phyloP scores from a whole-genome alignment of 2,329 filamentous ascomycete species.

The Amylocarpus encephaloides region DNA sequence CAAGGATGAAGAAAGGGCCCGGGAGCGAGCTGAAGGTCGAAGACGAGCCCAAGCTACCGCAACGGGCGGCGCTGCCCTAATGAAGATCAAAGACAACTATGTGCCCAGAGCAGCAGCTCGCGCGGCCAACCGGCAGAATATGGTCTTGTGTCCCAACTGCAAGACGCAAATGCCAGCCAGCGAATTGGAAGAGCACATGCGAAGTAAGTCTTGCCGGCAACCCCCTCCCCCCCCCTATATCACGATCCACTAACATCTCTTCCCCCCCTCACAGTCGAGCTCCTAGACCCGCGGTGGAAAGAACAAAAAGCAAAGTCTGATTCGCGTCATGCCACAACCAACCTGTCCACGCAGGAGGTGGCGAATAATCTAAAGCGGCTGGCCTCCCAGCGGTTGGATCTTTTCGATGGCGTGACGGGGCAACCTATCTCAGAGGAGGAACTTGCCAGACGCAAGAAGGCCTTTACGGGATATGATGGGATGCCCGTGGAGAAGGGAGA shows the following conservation, averaged over 20 bases:
- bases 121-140: constrained; percentile 57
- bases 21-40: constrained; percentile 54
- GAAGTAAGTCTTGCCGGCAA: constrained; percentile 51
- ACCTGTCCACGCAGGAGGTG: constrained; percentile 78
- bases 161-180: constrained; percentile 80
- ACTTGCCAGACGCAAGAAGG: constrained; percentile 70
- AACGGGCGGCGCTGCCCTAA: constrained; percentile 58
- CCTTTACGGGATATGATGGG: constrained; percentile 63
- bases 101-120: constrained; percentile 75
- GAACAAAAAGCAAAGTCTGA: constrained; percentile 90
- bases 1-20: constrained; percentile 57
- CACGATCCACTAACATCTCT: constrained; percentile 14
- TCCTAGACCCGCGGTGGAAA: constrained; percentile 91
- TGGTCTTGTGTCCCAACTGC: constrained; percentile 86
- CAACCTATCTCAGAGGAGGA: constrained; percentile 65
- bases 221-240: constrained; percentile 2
- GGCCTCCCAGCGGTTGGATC: constrained; percentile 77
- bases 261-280: constrained; percentile 53
- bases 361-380: constrained; percentile 94
- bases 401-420: constrained; percentile 72
- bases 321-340: constrained; percentile 76
- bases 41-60: constrained; percentile 67
- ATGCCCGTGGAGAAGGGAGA: constrained; percentile 52
- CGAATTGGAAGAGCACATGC: constrained; percentile 88
- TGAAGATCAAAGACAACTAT: constrained; percentile 92